Percentiles rank a stretch among this genome's conserved stretches.
phyloP scores from a whole-genome alignment of 1,284 basidiomycete species.

The Ganoderma sp. region DNA sequence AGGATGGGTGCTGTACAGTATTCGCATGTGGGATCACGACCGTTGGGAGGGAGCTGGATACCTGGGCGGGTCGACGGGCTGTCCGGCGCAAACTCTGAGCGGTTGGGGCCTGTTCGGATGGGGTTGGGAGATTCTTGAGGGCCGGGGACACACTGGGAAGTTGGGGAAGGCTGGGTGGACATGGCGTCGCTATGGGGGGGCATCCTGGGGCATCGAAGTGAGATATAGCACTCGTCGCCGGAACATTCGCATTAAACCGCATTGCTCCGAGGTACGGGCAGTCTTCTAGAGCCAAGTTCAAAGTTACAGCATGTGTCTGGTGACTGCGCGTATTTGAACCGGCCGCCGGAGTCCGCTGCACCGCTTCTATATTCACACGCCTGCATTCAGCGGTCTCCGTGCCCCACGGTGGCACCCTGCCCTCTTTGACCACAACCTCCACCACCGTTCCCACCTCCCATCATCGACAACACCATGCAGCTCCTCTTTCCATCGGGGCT shows the following conservation, averaged over 20 bases:
- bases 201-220: not conserved
- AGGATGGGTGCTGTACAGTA: not conserved
- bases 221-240: not conserved
- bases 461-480: constrained; percentile 7
- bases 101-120: not conserved
- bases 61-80: not conserved
- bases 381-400: too few species aligned
- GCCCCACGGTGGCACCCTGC: too few species aligned
- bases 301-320: too few species aligned
- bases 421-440: not conserved
- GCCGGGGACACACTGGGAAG: not conserved
- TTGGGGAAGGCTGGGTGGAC: not conserved
- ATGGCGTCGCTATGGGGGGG: not conserved
- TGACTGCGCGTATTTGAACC: too few species aligned
- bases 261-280: not conserved
- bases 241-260: not conserved
- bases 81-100: not conserved
- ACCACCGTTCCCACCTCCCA: not conserved
- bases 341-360: too few species aligned
- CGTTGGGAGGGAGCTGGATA: not conserved
- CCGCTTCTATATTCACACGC: too few species aligned
- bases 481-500: not conserved
- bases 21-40: not conserved
- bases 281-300: not conserved
- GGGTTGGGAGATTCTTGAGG: not conserved